Base-by-base conservation (phyloP, 495 filamentous ascomycete genomes). In the Xylona heveae region DNA sequence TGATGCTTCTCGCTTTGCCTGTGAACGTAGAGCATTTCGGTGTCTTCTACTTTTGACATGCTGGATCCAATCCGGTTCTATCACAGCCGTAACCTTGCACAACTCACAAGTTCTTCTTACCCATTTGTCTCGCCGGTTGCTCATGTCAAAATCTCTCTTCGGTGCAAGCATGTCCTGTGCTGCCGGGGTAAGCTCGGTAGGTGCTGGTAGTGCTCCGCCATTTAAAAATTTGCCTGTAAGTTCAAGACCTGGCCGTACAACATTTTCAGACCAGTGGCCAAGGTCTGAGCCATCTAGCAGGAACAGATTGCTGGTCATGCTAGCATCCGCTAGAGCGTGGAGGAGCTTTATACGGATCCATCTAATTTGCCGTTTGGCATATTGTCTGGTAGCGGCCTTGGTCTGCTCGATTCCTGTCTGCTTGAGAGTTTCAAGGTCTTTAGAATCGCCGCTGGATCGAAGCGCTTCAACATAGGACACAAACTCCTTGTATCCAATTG, bases 401-500 rank as follows among this genome's bases (percentile, higher is more conserved):
- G 78, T 81, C 4, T 47, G 49, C 38, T 70, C 62, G 13, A 76
- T 44, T 6, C 59, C 62, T 18, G 53, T 38, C 20, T 35, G 17
- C 28, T 50, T 61, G 0, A 69, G 37, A 0, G 40, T 38, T 31
- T 58, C 47, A 1, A 68, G 41, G 17, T 69, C 55, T 24, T 51
- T 40, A 16, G 51, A 43, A 0, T 43, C 38, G 1, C 42, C 54
- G n/a, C n/a, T n/a, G 6, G 55, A 38, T 24, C 52, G 40, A 17
- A 69, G 38, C 5, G 69, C 65, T 3, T 55, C 37, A 14, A 84
- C 55, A 38, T 78, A 92, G 0, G 64, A 59, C 31, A 74, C 59
- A 47, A 93, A 69, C 48, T 99, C 81, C 44, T 88, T 91, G 49
- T 80, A 93, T 0, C 90, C 90, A 41, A 99, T 95, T 7, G 83